Percentiles rank a stretch among this genome's conserved stretches.
Conservation (phyloP, 129 eudicot genomes). For the Flaveria ramosissima region DNA sequence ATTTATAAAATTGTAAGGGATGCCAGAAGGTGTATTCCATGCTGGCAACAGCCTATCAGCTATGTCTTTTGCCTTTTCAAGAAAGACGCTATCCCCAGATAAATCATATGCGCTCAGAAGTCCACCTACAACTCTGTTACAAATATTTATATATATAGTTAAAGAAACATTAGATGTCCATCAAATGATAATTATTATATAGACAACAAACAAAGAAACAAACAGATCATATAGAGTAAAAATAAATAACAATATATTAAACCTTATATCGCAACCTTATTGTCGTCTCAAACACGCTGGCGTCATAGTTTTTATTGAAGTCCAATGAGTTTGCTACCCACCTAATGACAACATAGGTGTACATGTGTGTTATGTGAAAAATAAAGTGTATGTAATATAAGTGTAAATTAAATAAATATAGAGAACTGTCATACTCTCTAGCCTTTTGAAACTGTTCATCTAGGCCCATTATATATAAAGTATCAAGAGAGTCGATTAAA, state of each 20-base stretch:
- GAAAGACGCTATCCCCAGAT: constrained; percentile 80
- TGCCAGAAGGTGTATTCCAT: constrained; percentile 93
- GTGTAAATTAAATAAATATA: background rate
- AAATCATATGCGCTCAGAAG: constrained; percentile 91
- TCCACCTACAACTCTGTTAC: constrained; percentile 85
- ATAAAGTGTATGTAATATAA: background rate
- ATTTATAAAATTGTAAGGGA: constrained; percentile 87
- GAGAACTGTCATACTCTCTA: constrained; percentile 64
- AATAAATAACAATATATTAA: constrained; percentile 43
- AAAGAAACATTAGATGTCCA: constrained; percentile 17
- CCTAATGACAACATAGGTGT: constrained; percentile 38
- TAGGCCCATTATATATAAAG: constrained; percentile 90
- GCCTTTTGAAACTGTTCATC: constrained; percentile 89
- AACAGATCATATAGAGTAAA: background rate
- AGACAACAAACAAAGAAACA: background rate
- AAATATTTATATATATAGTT: constrained; percentile 7
- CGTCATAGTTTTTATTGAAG: constrained; percentile 88
- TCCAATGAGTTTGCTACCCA: constrained; percentile 89
- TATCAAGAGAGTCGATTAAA: constrained; percentile 78
- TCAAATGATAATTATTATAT: background rate
- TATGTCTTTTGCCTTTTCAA: constrained; percentile 89
- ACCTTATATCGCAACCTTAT: constrained; percentile 93
- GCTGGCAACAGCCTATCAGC: constrained; percentile 91
- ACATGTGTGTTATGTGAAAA: background rate
- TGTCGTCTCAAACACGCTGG: constrained; percentile 97